Evolutionary conservation across 331 rosid genomes (phyloP).

Genomic region (Stylosanthes scabra): DNA sequence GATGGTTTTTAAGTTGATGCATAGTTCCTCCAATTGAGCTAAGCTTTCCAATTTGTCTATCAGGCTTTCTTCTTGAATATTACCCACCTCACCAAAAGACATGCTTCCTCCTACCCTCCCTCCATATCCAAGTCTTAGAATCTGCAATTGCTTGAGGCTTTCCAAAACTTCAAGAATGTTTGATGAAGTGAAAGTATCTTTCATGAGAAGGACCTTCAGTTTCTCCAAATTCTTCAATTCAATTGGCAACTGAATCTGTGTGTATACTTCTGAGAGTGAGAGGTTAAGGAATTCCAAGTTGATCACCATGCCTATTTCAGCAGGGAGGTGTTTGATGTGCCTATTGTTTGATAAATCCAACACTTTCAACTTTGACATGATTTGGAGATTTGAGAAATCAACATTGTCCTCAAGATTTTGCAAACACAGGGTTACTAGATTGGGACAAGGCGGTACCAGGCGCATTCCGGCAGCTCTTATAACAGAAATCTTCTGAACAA

Average conservation of each 20-base stretch:
- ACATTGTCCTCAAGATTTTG: fast-evolving
- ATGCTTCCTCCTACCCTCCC: too few relatives aligned
- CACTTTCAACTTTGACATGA: conserved; percentile 14
- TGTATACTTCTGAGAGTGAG: neutral
- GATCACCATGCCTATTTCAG: conserved; percentile 13
- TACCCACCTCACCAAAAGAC: neutral
- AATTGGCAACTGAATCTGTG: neutral
- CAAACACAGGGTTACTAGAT: neutral
- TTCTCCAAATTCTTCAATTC: conserved; percentile 28
- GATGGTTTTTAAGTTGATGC: neutral
- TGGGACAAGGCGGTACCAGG: conserved; percentile 3
- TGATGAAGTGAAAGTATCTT: neutral
- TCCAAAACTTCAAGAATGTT: neutral
- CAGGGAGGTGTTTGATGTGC: neutral
- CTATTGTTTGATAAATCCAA: conserved; percentile 34
- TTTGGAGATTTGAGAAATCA: neutral
- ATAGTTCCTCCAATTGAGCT: conserved; percentile 18
- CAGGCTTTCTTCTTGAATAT: neutral
- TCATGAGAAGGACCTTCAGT: conserved; percentile 28
- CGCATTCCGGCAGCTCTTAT: neutral
- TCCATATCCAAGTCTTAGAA: conserved; percentile 18
- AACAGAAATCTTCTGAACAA: conserved; percentile 20
- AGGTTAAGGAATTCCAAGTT: conserved; percentile 40
- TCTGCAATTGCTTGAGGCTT: conserved; percentile 23
- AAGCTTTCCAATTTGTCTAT: conserved; percentile 20